phyloP scores from a whole-genome alignment of 1,284 basidiomycete genomes.

The Malassezia vespertilionis region DNA sequence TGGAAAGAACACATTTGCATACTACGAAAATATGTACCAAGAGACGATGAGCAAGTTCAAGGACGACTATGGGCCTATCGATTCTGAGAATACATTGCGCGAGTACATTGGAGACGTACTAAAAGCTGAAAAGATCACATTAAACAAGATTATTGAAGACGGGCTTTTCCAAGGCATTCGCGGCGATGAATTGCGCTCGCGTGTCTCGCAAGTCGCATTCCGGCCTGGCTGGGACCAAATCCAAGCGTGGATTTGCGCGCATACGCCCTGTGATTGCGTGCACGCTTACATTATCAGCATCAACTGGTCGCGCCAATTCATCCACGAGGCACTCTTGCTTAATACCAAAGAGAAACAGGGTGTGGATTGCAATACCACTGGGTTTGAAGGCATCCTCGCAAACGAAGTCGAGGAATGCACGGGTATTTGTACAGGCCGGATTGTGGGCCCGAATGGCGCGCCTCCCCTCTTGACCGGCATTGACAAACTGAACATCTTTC shows the following conservation, averaged over 20 bases:
- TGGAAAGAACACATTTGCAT: constrained; percentile 16
- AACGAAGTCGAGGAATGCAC: constrained; percentile 31
- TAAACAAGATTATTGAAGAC: constrained; percentile 21
- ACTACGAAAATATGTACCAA: constrained; percentile 27
- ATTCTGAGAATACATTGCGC: constrained; percentile 17
- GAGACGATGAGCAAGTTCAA: constrained; percentile 19
- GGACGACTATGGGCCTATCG: constrained; percentile 3
- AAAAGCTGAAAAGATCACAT: constrained; percentile 22
- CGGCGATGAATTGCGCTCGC: neutral
- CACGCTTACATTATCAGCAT: constrained; percentile 31
- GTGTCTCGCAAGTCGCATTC: constrained; percentile 18
- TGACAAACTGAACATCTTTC: constrained; percentile 26
- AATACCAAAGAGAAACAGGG: neutral
- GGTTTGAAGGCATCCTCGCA: constrained; percentile 4
- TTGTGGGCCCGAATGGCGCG: constrained; percentile 17
- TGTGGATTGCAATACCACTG: neutral
- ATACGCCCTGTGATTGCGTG: neutral
- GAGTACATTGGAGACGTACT: constrained; percentile 21
- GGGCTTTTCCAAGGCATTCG: constrained; percentile 26
- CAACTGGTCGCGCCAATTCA: constrained; percentile 36
- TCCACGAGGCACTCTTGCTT: constrained; percentile 18
- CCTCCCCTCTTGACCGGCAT: constrained; percentile 24
- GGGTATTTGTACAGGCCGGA: constrained; percentile 21
- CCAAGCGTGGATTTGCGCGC: constrained; percentile 14
- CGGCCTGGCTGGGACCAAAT: constrained; percentile 23